These are phyloP conservation scores for Alternaria angustiovoidea DNA, from an alignment of 2,329 filamentous ascomycete species.

Conservation along the genomic window DNA sequence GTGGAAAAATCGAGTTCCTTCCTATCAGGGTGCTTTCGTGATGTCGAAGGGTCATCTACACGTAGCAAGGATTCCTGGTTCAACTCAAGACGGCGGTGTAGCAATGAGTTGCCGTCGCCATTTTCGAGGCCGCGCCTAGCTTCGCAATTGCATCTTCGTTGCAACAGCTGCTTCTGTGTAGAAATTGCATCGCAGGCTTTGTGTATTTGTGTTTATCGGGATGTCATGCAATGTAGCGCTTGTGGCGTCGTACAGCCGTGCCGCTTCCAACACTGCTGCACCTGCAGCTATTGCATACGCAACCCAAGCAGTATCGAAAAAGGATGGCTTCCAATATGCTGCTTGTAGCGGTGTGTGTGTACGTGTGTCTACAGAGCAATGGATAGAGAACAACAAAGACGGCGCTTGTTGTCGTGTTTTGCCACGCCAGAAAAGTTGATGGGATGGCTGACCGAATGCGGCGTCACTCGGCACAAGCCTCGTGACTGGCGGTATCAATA, in stretches of 20 bases:
- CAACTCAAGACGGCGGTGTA: not conserved
- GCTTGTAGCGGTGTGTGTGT: not conserved
- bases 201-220: not conserved
- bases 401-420: constrained; percentile 12
- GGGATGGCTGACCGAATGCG: constrained; percentile 12
- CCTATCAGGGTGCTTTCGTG: too few relatives aligned
- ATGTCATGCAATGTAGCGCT: not conserved
- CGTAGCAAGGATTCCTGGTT: not conserved
- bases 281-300: not conserved
- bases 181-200: not conserved
- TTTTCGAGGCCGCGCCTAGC: not conserved
- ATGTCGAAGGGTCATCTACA: not conserved
- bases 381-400: not conserved
- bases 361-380: not conserved
- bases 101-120: not conserved
- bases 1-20: too few relatives aligned
- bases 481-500: constrained; percentile 14
- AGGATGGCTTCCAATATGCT: not conserved
- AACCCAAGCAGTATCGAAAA: not conserved
- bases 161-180: not conserved
- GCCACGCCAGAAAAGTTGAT: constrained; percentile 14
- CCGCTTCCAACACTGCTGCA: constrained; percentile 3
- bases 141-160: not conserved
- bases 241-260: not conserved
- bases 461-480: too few relatives aligned